Evolutionary conservation across 2,329 filamentous ascomycete genomes (phyloP).

Genomic region (Zasmidium citrigriseum): DNA sequence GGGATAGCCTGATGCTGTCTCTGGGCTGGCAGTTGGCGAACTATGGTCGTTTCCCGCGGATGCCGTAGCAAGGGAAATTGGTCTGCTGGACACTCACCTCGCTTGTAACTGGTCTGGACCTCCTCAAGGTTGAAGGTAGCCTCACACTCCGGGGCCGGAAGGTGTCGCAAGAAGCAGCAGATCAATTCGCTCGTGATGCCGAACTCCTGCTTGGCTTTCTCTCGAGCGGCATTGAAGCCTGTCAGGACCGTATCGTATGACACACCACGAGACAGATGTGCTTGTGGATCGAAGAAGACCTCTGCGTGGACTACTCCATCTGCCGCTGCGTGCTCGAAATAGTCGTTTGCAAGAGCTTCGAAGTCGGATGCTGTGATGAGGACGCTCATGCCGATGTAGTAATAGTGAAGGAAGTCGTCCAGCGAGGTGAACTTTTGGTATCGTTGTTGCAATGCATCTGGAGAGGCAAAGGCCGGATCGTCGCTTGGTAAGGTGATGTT

Average conservation of each 20-base stretch:
- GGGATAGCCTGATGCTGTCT: no score
- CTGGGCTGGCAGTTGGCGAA: no score
- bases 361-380: conserved; percentile 68
- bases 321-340: conserved; percentile 64
- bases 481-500: conserved; percentile 57
- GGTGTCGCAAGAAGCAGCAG: conserved; percentile 71
- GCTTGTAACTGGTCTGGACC: conserved; percentile 46
- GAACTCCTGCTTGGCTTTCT: conserved; percentile 62
- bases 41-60: no score
- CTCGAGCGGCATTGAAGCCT: conserved; percentile 63
- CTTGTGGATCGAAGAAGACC: conserved; percentile 80
- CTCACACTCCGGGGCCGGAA: conserved; percentile 61
- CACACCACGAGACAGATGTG: conserved; percentile 66
- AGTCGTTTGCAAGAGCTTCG: conserved; percentile 69
- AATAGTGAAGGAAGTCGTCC: conserved; percentile 77
- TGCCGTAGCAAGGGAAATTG: no score
- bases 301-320: conserved; percentile 75
- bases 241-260: conserved; percentile 63
- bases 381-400: conserved; percentile 74
- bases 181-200: conserved; percentile 67
- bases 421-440: conserved; percentile 70
- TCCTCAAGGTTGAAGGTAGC: conserved; percentile 46
- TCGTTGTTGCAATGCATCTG: conserved; percentile 59
- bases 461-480: conserved; percentile 65
- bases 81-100: conserved; percentile 41